phyloP scores from a whole-genome alignment of 177 flowering plant species.

The Tripterygium wilfordii region DNA sequence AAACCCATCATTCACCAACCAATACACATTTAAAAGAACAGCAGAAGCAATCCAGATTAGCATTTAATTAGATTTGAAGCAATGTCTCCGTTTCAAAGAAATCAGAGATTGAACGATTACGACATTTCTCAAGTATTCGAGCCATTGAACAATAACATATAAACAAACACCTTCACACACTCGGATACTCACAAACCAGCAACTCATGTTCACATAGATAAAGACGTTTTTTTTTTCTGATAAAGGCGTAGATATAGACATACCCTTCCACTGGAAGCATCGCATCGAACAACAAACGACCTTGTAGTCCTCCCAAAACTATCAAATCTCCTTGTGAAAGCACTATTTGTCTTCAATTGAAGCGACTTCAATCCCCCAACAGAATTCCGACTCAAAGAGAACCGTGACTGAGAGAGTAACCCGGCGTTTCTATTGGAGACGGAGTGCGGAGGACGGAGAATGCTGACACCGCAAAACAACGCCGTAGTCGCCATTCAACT shows the following conservation, averaged over 20 bases:
- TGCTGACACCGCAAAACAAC: slow-evolving; percentile 4
- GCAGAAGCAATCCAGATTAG: neutral
- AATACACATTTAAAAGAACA: too few relatives aligned
- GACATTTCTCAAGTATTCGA: too few relatives aligned
- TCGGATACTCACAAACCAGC: too few relatives aligned
- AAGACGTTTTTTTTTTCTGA: too few relatives aligned
- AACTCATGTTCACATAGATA: too few relatives aligned
- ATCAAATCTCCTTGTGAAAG: slow-evolving; percentile 4
- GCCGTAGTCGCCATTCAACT: slow-evolving; percentile 19
- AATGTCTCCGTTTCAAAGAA: too few relatives aligned
- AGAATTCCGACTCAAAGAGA: neutral
- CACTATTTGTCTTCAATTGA: slow-evolving; percentile 4
- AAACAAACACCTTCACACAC: too few relatives aligned
- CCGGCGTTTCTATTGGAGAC: neutral
- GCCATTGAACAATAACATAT: too few relatives aligned
- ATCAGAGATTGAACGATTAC: too few relatives aligned
- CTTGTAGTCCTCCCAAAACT: slow-evolving; percentile 18
- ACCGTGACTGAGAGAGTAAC: slow-evolving; percentile 4
- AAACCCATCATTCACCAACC: neutral
- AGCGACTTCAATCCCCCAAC: slow-evolving; percentile 1
- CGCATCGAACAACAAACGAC: slow-evolving; percentile 46
- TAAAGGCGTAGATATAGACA: neutral
- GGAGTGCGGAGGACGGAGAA: neutral
- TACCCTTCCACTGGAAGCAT: slow-evolving; percentile 47
- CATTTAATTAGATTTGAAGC: too few relatives aligned